These are phyloP conservation scores for Acacia crassicarpa DNA, from an alignment of 306 rosid species.

Conservation along the genomic window DNA sequence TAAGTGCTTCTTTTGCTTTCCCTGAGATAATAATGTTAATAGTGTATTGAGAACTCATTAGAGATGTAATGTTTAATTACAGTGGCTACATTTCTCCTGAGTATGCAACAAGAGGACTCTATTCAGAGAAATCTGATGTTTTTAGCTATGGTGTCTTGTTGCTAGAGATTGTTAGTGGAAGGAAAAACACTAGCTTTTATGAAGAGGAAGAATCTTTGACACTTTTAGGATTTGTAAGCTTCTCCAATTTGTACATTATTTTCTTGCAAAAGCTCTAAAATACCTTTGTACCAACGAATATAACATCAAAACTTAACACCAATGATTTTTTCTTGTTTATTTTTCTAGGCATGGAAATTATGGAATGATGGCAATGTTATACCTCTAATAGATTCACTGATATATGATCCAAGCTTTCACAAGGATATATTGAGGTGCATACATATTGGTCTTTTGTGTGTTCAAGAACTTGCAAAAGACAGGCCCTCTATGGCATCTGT, in stretches of 20 bases:
- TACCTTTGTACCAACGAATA: not conserved
- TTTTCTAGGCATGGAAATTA: conserved; percentile 34
- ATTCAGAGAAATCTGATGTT: not conserved
- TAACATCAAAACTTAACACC: not conserved
- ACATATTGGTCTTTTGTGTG: not conserved
- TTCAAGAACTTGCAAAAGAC: not conserved
- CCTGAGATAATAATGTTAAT: not conserved
- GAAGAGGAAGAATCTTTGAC: not conserved
- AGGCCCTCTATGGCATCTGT: not conserved
- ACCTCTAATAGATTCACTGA: conserved; percentile 23
- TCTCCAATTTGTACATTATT: not conserved
- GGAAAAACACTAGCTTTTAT: conserved; percentile 6
- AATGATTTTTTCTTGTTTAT: not conserved
- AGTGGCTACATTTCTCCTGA: not conserved
- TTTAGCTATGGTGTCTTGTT: not conserved
- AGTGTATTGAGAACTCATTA: not conserved
- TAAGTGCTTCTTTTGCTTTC: not conserved
- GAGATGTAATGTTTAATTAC: not conserved
- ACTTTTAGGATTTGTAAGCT: conserved; percentile 1
- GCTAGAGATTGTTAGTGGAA: not conserved
- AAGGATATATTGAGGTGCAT: conserved; percentile 28
- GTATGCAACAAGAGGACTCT: not conserved
- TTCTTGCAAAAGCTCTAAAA: not conserved
- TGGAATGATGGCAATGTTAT: conserved; percentile 22
- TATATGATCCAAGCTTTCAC: not conserved